Percentiles rank a stretch among this genome's conserved stretches.
Conservation (phyloP, 805 yeast genomes). For the Hyphopichia homilentoma region DNA sequence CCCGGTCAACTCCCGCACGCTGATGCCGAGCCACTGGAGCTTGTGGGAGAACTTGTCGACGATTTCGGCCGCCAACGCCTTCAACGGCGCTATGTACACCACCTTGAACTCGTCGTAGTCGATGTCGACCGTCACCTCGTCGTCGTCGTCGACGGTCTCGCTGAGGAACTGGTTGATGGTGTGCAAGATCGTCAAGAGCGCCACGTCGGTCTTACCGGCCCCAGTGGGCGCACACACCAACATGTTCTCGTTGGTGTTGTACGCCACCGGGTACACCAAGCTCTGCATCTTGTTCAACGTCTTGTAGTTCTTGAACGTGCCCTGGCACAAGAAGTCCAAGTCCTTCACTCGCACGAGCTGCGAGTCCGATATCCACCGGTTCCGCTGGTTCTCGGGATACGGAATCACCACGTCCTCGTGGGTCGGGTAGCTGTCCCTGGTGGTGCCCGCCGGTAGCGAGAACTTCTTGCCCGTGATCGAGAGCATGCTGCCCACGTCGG, state of each 20-base stretch:
- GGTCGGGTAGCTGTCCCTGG: constrained; percentile 53
- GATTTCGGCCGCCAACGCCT: constrained; percentile 94
- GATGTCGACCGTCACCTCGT: constrained; percentile 53
- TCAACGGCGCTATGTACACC: constrained; percentile 88
- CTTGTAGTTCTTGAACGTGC: constrained; percentile 77
- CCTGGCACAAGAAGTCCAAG: constrained; percentile 74
- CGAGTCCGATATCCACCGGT: constrained; percentile 38
- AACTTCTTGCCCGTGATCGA: constrained; percentile 79
- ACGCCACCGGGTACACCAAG: constrained; percentile 86
- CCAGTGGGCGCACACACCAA: constrained; percentile 97
- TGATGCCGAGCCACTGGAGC: constrained; percentile 79
- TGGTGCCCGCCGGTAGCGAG: constrained; percentile 77
- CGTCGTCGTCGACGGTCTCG: constrained; percentile 43
- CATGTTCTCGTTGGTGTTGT: constrained; percentile 91
- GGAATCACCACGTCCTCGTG: constrained; percentile 88
- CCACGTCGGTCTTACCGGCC: constrained; percentile 97
- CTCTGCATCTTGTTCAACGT: constrained; percentile 86
- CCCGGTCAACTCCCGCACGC: constrained; percentile 87
- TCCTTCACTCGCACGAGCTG: constrained; percentile 55
- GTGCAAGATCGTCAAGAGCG: constrained; percentile 73
- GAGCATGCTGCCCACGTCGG: constrained; percentile 60
- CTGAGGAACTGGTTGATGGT: constrained; percentile 70
- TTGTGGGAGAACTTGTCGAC: constrained; percentile 83
- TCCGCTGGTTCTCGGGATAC: constrained; percentile 49
- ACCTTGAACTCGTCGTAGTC: constrained; percentile 85